These are phyloP conservation scores for Rhododendron kiyosumense DNA, from an alignment of 148 eudicot genomes.

Conservation along the genomic window DNA sequence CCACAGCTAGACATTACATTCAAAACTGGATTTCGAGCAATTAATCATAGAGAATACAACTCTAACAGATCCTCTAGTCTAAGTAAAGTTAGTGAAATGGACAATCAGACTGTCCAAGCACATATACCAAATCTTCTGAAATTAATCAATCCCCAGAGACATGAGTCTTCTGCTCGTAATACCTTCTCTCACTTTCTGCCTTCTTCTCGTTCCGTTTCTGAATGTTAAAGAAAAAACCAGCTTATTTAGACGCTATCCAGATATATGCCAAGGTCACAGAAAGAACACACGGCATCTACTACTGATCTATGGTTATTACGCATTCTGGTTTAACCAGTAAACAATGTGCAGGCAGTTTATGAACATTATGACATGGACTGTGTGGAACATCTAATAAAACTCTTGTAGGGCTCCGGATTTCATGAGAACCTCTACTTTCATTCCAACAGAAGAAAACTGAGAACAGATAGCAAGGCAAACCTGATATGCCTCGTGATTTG, in stretches of 20 bases:
- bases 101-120: not conserved
- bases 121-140: not conserved
- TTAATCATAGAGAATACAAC: not conserved
- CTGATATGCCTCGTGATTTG: slow-evolving; percentile 97
- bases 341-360: no score
- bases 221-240: slow-evolving; percentile 1
- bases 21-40: slow-evolving; percentile 14
- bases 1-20: not conserved
- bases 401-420: not conserved
- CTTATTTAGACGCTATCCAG: not conserved
- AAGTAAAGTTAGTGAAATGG: not conserved
- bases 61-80: not conserved
- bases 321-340: not conserved
- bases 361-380: not conserved
- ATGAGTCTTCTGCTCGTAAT: slow-evolving; percentile 64
- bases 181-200: slow-evolving; percentile 77
- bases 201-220: slow-evolving; percentile 98
- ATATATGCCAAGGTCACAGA: not conserved
- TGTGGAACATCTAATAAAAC: not conserved
- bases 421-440: not conserved
- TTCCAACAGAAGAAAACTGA: not conserved
- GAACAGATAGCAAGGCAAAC: slow-evolving; percentile 24
- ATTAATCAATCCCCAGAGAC: slow-evolving; percentile 59
- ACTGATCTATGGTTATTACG: not conserved
- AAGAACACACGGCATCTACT: not conserved